These are phyloP conservation scores for Trichoderma gracile DNA, from an alignment of 2,329 filamentous ascomycete species.

Conservation along the genomic window DNA sequence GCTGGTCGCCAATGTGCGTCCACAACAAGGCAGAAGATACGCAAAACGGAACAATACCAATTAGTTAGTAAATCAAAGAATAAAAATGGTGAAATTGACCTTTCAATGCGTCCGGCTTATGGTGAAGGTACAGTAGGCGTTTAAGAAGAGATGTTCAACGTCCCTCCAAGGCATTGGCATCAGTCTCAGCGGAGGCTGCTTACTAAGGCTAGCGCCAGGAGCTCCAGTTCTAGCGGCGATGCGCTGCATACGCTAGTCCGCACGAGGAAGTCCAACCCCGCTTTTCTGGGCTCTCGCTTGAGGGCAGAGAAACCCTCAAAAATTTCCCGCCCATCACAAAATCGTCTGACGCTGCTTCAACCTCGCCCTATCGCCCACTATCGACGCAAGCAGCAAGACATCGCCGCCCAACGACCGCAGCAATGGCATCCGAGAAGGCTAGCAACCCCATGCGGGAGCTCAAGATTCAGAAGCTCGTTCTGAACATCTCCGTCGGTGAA, in stretches of 20 bases:
- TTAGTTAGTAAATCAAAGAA: background rate
- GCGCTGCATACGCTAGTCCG: constrained; percentile 33
- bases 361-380: constrained; percentile 33
- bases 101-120: no score
- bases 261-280: constrained; percentile 26
- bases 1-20: background rate
- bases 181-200: no score
- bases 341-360: constrained; percentile 33
- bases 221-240: background rate
- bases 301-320: constrained; percentile 48
- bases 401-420: constrained; percentile 42
- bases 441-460: constrained; percentile 99
- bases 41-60: background rate
- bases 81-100: background rate
- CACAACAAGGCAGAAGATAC: background rate
- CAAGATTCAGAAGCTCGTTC: constrained; percentile 98
- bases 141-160: no score
- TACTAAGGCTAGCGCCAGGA: background rate
- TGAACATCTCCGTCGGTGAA: constrained; percentile 99
- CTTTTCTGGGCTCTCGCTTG: constrained; percentile 34
- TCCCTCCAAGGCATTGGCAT: no score
- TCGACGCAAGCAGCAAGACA: constrained; percentile 39
- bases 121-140: background rate
- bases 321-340: constrained; percentile 42
- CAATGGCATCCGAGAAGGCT: constrained; percentile 73